Evolutionary conservation across 2,329 filamentous ascomycete species (phyloP).

Genomic region (Pseudocercospora pini-densiflorae): DNA sequence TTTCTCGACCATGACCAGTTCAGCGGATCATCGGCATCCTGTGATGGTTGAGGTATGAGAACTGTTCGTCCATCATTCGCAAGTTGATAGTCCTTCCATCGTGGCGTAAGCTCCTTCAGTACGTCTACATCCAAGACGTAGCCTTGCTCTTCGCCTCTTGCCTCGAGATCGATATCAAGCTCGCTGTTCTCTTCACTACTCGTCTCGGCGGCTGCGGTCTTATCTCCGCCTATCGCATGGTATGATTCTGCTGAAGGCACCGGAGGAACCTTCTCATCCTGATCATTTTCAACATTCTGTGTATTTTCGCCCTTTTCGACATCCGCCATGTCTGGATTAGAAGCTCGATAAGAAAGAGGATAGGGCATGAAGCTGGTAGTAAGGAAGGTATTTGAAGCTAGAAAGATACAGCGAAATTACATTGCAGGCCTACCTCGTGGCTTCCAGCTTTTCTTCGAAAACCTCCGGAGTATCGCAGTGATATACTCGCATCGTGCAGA

Average conservation of each 20-base stretch:
- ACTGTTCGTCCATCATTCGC: conserved; percentile 30
- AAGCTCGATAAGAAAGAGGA: conserved; percentile 5
- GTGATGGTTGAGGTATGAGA: conserved; percentile 31
- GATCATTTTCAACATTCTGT: neutral
- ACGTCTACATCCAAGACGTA: conserved; percentile 41
- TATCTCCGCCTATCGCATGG: neutral
- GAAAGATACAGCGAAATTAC: neutral
- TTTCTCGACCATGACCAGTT: conserved; percentile 43
- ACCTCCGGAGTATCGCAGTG: neutral
- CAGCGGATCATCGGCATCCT: conserved; percentile 29
- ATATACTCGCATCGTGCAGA: neutral
- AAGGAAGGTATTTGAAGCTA: neutral
- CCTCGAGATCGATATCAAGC: conserved; percentile 30
- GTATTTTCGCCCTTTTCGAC: neutral
- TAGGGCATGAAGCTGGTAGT: conserved; percentile 1
- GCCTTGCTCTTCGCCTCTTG: conserved; percentile 36
- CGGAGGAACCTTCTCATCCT: neutral
- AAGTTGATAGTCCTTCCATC: conserved; percentile 46
- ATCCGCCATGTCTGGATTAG: neutral
- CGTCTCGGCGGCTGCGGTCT: neutral
- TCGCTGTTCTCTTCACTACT: conserved; percentile 5
- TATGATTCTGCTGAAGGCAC: neutral
- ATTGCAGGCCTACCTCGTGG: conserved; percentile 3
- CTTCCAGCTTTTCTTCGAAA: neutral
- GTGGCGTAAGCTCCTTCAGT: conserved; percentile 39